phyloP scores from a whole-genome alignment of 352 stramenopile genomes.

The Phytophthora megakarya region DNA sequence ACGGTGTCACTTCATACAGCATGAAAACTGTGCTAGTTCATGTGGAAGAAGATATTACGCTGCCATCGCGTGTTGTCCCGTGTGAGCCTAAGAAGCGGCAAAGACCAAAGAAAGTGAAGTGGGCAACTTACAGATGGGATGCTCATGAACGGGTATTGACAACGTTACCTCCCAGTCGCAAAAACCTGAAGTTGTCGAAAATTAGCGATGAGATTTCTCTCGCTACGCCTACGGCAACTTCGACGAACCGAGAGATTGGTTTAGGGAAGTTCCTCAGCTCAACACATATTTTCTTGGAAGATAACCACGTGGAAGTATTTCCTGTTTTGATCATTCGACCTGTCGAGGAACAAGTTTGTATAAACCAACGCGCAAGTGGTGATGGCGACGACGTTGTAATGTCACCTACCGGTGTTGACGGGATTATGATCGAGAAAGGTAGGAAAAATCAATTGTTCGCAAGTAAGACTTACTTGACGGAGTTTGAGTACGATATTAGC shows the following conservation, averaged over 20 bases:
- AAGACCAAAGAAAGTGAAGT: conserved; percentile 32
- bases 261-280: conserved; percentile 52
- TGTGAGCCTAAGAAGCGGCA: conserved; percentile 30
- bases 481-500: conserved; percentile 66
- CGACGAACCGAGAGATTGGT: conserved; percentile 21
- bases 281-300: conserved; percentile 54
- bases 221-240: conserved; percentile 35
- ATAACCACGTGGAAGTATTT: conserved; percentile 70
- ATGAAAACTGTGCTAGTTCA: conserved; percentile 31
- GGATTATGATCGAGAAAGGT: background rate
- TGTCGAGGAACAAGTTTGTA: conserved; percentile 34
- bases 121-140: conserved; percentile 29
- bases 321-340: conserved; percentile 63
- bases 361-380: conserved; percentile 11
- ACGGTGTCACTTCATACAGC: background rate
- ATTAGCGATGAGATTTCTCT: conserved; percentile 50
- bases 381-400: background rate
- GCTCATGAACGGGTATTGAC: conserved; percentile 15
- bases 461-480: conserved; percentile 51
- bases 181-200: conserved; percentile 42
- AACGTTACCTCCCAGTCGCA: conserved; percentile 15
- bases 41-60: conserved; percentile 26
- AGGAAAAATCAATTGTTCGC: conserved; percentile 13
- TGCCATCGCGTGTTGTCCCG: conserved; percentile 48
- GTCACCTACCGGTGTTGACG: background rate